Conservation (phyloP, 345 rosid genomes). For the Nasturtium officinale region DNA sequence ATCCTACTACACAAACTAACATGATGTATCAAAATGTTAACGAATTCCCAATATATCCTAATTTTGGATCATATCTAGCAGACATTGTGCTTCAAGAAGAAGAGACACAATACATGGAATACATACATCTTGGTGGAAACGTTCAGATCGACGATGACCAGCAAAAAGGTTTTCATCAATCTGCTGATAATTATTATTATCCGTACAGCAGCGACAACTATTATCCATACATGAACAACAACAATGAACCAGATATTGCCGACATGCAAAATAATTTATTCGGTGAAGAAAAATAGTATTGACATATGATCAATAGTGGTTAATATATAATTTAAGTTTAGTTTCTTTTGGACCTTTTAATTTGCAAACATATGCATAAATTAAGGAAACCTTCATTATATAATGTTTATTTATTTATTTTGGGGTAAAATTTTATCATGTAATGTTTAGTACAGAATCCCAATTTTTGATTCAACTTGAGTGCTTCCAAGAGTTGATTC, state of each 20-base stretch:
- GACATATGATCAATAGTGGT: background rate
- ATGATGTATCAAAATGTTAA: background rate
- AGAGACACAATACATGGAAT: background rate
- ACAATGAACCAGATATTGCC: background rate
- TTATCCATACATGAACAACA: background rate
- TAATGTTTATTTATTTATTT: too few species aligned
- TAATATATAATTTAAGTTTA: background rate
- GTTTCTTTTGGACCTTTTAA: background rate
- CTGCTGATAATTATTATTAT: background rate
- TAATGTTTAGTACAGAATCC: too few species aligned
- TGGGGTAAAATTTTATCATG: too few species aligned
- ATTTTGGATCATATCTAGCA: background rate
- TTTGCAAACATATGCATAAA: too few species aligned
- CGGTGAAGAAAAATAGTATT: background rate
- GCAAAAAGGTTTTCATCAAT: background rate
- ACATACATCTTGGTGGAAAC: background rate
- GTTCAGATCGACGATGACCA: background rate
- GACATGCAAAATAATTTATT: background rate
- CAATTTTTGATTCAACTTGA: too few species aligned
- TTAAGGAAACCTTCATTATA: too few species aligned
- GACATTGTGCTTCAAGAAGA: background rate
- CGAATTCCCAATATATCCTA: background rate
- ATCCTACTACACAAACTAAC: slow-evolving; percentile 10
- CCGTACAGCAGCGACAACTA: background rate
- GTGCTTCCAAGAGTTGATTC: too few species aligned